A percentile compares a stretch with the other conserved stretches of the same genome.
These are phyloP conservation scores for Centaurea solstitialis DNA, from an alignment of 129 eudicot genomes.

Conservation along the genomic window DNA sequence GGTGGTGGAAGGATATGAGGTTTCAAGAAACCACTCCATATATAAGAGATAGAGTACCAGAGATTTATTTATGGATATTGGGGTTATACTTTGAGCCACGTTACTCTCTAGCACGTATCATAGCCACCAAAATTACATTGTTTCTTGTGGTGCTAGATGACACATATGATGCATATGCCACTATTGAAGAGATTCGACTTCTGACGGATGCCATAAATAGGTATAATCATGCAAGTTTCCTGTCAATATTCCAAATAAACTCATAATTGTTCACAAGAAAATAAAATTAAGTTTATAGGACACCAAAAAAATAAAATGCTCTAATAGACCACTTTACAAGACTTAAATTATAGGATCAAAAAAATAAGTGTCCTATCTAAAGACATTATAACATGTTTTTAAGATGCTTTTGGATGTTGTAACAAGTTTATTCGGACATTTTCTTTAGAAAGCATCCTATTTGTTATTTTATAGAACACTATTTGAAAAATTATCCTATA, in stretches of 20 bases:
- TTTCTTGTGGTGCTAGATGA: constrained; percentile 38
- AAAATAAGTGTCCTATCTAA: no score
- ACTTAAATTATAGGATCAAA: no score
- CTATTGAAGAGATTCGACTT: constrained; percentile 34
- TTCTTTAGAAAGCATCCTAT: no score
- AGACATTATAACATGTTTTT: no score
- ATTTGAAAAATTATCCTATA: no score
- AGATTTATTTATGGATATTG: constrained; percentile 38
- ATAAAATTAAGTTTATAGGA: no score
- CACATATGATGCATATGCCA: constrained; percentile 43
- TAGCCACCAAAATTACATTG: constrained; percentile 26
- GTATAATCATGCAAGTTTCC: constrained; percentile 13
- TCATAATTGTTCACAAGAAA: no score
- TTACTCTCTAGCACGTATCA: constrained; percentile 29
- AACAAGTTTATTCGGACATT: no score
- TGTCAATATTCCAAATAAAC: not conserved
- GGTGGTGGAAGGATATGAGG: constrained; percentile 54
- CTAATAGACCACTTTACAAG: no score
- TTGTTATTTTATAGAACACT: no score
- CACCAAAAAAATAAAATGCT: no score
- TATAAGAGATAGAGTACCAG: constrained; percentile 44
- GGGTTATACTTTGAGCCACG: constrained; percentile 49
- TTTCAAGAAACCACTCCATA: constrained; percentile 25
- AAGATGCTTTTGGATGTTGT: no score
- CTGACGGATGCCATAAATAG: constrained; percentile 43